Evolutionary conservation across 1,284 basidiomycete genomes (phyloP).

Genomic region (Xerocomus amazonicus): DNA sequence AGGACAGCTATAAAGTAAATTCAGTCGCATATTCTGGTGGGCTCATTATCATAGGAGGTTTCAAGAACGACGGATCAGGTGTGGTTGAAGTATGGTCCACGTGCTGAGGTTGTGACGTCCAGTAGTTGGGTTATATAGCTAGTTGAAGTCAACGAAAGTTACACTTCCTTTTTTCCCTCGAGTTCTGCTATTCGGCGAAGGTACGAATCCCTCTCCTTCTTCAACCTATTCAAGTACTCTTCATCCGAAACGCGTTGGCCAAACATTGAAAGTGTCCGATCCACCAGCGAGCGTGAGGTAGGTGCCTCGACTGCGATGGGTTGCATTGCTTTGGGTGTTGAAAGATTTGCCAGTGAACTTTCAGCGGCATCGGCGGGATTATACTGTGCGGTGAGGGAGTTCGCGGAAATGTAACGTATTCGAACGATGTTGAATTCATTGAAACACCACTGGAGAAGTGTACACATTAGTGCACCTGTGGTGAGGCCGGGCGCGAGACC

Average conservation of each 20-base stretch:
- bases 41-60: slow-evolving; percentile 56
- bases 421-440: slow-evolving; percentile 62
- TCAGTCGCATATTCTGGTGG: slow-evolving; percentile 42
- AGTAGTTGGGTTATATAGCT: slow-evolving; percentile 3
- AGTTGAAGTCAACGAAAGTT: slow-evolving; percentile 3
- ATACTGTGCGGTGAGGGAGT: slow-evolving; percentile 2
- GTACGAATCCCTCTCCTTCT: slow-evolving; percentile 47
- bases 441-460: slow-evolving; percentile 55
- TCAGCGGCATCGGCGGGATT: not conserved
- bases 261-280: slow-evolving; percentile 41
- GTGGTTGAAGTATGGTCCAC: slow-evolving; percentile 55
- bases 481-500: slow-evolving; percentile 50
- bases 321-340: slow-evolving; percentile 5
- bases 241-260: slow-evolving; percentile 60
- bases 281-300: slow-evolving; percentile 16
- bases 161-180: slow-evolving; percentile 41
- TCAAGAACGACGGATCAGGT: slow-evolving; percentile 54
- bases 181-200: slow-evolving; percentile 54
- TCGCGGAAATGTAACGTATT: slow-evolving; percentile 48
- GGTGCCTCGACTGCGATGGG: slow-evolving; percentile 4
- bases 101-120: slow-evolving; percentile 5
- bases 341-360: slow-evolving; percentile 1
- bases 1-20: slow-evolving; percentile 57
- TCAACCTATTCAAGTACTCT: slow-evolving; percentile 56
- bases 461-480: slow-evolving; percentile 52